Evolutionary conservation across 345 rosid genomes (phyloP), one percentile per base, ranked within the genome.

Genomic region (Populus euphratica): DNA sequence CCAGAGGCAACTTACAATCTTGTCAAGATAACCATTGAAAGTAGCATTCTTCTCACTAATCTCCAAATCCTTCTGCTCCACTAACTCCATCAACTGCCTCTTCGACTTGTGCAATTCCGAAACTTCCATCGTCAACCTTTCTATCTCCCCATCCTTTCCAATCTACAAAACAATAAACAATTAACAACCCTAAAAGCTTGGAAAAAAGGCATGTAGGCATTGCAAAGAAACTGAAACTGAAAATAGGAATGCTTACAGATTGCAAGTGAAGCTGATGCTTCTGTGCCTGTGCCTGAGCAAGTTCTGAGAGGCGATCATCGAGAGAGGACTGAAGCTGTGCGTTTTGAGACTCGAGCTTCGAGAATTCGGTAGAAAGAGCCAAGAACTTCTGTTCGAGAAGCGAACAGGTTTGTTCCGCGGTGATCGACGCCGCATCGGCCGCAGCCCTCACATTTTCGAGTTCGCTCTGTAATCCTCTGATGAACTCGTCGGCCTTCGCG

Each of bases 391-490:
- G 97, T 89, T 96, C 99, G 25, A 93, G 95, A 76, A 96, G 87
- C 61, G 98, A 88, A 83, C 97, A 96, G 25, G 96, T 92, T 78
- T 96, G 99, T 88, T 96, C 99, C 70, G 97, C 98, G 59, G 98
- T 93, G 87, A 96, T 91, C 66, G 91, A 74, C 27, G 91, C 81
- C 12, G 99, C 98, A 70, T 96, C 99, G 2, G 94, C 90, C 72
- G 89, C 89, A 2, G 97, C 99, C 81, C 86, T 91, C 25, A 88
- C 93, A 56, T 86, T 90, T 23, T 92, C 96, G 63, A 93, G 83
- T 76, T 96, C 97, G 29, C 67, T 83, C 70, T 86, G 84, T 20
- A 93, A 38, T 59, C 84, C 81, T 41, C 90, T 73, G 63, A 96
- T 96, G 80, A 80, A 93, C 20, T 86, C 92, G 56, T 96, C 97